Evolutionary conservation across 208 protist species (phyloP), one percentile per base, ranked within the genome.

Genomic region (Leishmania tarentolae): DNA sequence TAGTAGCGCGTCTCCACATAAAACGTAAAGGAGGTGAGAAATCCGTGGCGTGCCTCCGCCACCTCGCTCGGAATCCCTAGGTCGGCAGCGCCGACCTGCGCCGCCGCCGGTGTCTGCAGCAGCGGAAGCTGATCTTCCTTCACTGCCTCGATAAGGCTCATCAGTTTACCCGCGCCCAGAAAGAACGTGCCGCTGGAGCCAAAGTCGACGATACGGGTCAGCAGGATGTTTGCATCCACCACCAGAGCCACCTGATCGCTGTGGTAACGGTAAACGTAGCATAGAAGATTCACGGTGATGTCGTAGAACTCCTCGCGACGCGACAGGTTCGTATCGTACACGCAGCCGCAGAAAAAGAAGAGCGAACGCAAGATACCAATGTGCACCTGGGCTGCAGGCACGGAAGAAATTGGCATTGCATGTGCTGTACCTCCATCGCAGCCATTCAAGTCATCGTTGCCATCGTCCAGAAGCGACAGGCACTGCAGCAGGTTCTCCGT

Each of bases 261-360:
- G 86, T 97, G 94, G 63, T 96, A 85, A 66, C 94, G 81, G 77
- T 91, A 95, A 24, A 95, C 89, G 79, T 91, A 97, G 68, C 86
- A 89, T 15, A 97, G 81, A 71, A 97, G 84, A 74, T 87, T 86
- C 11, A 92, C 83, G 24, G 88, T 88, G 59, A 97, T 94, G 19
- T 94, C 89, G 81, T 92, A 93, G 66, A 97, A 94, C 61, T 89
- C 85, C 40, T 80, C 71, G 61, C 74, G 83, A 2, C 84, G 81
- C 7, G 86, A 82, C 52, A 88, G 80, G 42, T 92, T 83, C 19
- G 90, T 92, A 35, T 93, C 91, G 79, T 91, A 96, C 46, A 94
- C 83, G 83, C 91, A 94, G 57, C 78, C 81, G 82, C 94, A 94
- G 75, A 95, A 96, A 78, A 96, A 97, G 80, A 97, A 97, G 72